phyloP scores from a whole-genome alignment of 306 rosid genomes.

The Cicer cuneatum region DNA sequence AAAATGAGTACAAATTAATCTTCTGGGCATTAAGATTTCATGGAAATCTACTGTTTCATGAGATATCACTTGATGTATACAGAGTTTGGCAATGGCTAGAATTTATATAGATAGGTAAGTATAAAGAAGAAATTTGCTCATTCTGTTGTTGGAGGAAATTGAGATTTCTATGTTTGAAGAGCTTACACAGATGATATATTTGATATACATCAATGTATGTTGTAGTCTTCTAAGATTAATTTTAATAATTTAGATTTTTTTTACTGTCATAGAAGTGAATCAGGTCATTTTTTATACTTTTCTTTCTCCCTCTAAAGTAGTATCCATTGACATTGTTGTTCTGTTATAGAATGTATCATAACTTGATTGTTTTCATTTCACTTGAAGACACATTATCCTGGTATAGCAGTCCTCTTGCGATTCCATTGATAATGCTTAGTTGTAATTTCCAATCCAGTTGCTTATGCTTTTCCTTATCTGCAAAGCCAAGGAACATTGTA shows the following conservation, averaged over 20 bases:
- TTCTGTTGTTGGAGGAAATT: constrained; percentile 52
- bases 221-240: constrained; percentile 40
- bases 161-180: constrained; percentile 48
- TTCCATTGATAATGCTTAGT: too few relatives aligned
- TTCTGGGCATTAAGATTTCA: constrained; percentile 97
- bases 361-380: too few relatives aligned
- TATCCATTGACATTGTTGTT: too few relatives aligned
- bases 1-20: constrained; percentile 84
- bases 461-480: too few relatives aligned
- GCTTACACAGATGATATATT: constrained; percentile 50
- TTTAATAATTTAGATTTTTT: constrained; percentile 13
- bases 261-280: constrained; percentile 19
- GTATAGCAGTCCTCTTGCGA: too few relatives aligned
- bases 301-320: too few relatives aligned
- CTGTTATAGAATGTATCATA: too few relatives aligned
- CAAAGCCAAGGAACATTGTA: too few relatives aligned
- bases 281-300: not conserved
- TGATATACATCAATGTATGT: constrained; percentile 37
- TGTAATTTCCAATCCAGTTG: too few relatives aligned
- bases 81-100: constrained; percentile 81
- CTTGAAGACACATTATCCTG: too few relatives aligned
- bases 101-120: constrained; percentile 59
- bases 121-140: constrained; percentile 47
- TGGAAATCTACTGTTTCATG: constrained; percentile 77
- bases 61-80: constrained; percentile 76